Conservation (phyloP, 192 early-diverging fungal species). For the Coemansia sp. region DNA sequence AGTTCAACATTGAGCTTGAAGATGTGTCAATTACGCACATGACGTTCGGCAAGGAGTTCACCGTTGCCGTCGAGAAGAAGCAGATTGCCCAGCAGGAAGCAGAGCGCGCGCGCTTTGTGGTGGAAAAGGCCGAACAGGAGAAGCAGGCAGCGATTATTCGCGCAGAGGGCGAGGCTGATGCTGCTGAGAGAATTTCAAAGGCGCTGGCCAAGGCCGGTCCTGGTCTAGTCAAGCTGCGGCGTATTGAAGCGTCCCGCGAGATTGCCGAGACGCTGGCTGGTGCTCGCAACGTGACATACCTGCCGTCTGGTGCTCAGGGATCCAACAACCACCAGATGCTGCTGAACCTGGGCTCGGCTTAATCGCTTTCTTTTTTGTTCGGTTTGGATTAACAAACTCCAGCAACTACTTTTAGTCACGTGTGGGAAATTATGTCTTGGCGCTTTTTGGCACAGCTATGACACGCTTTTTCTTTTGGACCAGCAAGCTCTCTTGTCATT, state of each 20-base stretch:
- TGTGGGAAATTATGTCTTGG: neutral
- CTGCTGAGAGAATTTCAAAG: slow-evolving; percentile 88
- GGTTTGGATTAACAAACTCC: neutral
- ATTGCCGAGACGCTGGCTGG: slow-evolving; percentile 86
- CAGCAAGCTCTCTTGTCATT: neutral
- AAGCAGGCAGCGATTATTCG: slow-evolving; percentile 95
- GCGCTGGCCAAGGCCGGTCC: slow-evolving; percentile 89
- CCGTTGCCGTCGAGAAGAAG: slow-evolving; percentile 97
- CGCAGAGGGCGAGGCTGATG: slow-evolving; percentile 94
- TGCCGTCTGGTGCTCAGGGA: slow-evolving; percentile 64
- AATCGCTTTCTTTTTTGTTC: slow-evolving; percentile 6
- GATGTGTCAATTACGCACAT: slow-evolving; percentile 99
- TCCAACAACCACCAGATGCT: slow-evolving; percentile 75
- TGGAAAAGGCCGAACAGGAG: slow-evolving; percentile 98
- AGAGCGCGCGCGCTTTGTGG: slow-evolving; percentile 96
- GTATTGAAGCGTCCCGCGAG: slow-evolving; percentile 96
- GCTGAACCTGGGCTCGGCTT: slow-evolving; percentile 64
- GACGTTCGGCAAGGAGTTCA: slow-evolving; percentile 99
- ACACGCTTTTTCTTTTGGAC: neutral
- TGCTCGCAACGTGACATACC: slow-evolving; percentile 86
- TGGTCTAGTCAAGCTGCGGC: slow-evolving; percentile 91
- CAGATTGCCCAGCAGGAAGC: slow-evolving; percentile 99
- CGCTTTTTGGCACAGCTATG: neutral
- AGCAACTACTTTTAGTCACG: neutral
- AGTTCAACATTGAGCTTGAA: slow-evolving; percentile 95